Evolutionary conservation across 2,329 filamentous ascomycete species (phyloP).

Genomic region (Lachnum nothofagi): DNA sequence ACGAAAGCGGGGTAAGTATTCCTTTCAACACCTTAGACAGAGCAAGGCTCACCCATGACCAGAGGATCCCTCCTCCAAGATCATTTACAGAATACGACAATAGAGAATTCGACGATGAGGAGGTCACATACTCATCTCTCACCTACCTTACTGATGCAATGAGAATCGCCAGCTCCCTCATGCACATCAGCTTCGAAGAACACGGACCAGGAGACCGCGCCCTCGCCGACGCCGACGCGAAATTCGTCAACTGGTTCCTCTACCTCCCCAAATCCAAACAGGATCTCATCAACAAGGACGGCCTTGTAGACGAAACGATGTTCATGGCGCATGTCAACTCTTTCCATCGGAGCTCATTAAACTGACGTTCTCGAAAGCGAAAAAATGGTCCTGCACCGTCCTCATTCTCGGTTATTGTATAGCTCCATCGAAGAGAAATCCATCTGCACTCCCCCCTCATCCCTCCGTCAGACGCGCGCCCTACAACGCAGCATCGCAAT

Average conservation of each 20-base stretch:
- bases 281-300: constrained; percentile 33
- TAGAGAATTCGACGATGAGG: constrained; percentile 53
- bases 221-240: constrained; percentile 15
- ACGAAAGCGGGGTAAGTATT: constrained; percentile 37
- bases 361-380: constrained; percentile 1
- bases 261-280: constrained; percentile 37
- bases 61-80: constrained; percentile 41
- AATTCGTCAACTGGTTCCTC: constrained; percentile 35
- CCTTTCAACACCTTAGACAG: no score
- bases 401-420: constrained; percentile 44
- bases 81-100: constrained; percentile 57
- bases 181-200: constrained; percentile 37
- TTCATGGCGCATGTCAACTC: constrained; percentile 32
- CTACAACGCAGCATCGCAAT: constrained; percentile 39
- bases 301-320: constrained; percentile 35
- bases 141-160: constrained; percentile 62
- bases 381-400: constrained; percentile 43
- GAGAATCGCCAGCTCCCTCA: constrained; percentile 53
- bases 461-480: constrained; percentile 39
- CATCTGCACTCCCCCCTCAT: constrained; percentile 28
- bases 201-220: constrained; percentile 41
- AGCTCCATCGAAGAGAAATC: constrained; percentile 12
- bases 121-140: constrained; percentile 58
- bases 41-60: constrained; percentile 1
- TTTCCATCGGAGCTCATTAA: not conserved